Percentiles rank a stretch among this genome's conserved stretches.
These are phyloP conservation scores for Crithidia fasciculata DNA, from an alignment of 208 protist genomes.

Conservation along the genomic window DNA sequence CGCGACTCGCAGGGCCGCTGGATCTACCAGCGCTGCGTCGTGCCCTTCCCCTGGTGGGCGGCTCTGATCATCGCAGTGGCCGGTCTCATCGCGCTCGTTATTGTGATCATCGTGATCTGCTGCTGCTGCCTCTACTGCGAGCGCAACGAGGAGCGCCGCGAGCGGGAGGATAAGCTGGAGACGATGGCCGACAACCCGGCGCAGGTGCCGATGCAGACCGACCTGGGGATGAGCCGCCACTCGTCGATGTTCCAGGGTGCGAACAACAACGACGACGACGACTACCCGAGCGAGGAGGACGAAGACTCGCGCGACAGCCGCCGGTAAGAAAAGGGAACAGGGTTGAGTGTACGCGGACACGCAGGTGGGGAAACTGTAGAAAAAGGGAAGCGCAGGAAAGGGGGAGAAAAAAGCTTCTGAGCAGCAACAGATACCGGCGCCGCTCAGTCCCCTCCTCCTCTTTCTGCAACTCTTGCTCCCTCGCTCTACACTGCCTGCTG, in stretches of 20 bases:
- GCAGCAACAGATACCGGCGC: too few relatives aligned
- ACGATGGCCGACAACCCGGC: slow-evolving; percentile 47
- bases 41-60: slow-evolving; percentile 60
- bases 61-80: slow-evolving; percentile 50
- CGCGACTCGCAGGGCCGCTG: slow-evolving; percentile 41
- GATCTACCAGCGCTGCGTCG: slow-evolving; percentile 49
- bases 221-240: slow-evolving; percentile 50
- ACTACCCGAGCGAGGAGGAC: slow-evolving; percentile 24
- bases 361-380: not conserved
- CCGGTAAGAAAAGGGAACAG: not conserved
- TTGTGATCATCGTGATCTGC: slow-evolving; percentile 48
- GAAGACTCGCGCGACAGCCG: slow-evolving; percentile 16
- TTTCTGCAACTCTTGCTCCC: not conserved
- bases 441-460: not conserved
- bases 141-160: slow-evolving; percentile 33
- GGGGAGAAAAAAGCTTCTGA: not conserved
- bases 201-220: slow-evolving; percentile 60
- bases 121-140: slow-evolving; percentile 48
- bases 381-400: slow-evolving; percentile 1
- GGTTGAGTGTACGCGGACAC: not conserved
- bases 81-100: slow-evolving; percentile 36
- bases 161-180: slow-evolving; percentile 37
- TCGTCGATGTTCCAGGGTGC: slow-evolving; percentile 5
- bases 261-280: slow-evolving; percentile 5
- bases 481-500: slow-evolving; percentile 2